A percentile compares a stretch with the other conserved stretches of the same genome.
phyloP scores from a whole-genome alignment of 2,329 filamentous ascomycete genomes.

The Penicillium sp. region DNA sequence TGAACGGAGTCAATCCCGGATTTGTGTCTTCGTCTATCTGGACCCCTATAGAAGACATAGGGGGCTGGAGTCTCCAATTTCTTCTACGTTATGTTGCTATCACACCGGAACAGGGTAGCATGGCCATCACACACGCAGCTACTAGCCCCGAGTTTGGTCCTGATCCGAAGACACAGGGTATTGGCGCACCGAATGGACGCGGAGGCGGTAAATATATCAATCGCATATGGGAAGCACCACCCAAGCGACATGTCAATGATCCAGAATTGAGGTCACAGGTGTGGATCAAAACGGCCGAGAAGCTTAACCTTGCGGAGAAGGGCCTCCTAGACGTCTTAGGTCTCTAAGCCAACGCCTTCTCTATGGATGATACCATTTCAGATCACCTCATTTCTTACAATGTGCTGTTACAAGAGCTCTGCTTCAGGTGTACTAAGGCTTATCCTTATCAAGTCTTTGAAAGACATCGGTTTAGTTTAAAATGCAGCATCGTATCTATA shows the following conservation, averaged over 20 bases:
- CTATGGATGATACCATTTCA: too few species aligned
- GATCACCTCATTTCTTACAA: too few species aligned
- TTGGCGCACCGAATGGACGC: background rate
- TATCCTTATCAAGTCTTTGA: too few species aligned
- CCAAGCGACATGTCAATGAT: slow-evolving; percentile 4
- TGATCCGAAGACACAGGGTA: slow-evolving; percentile 3
- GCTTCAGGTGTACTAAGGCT: too few species aligned
- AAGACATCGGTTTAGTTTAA: too few species aligned
- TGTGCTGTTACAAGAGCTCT: too few species aligned
- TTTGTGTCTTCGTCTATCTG: slow-evolving; percentile 5
- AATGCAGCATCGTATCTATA: too few species aligned
- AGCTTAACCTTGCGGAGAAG: background rate
- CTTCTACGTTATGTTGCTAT: background rate
- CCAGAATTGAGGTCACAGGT: background rate
- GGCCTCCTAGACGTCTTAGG: slow-evolving; percentile 1
- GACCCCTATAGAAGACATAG: background rate
- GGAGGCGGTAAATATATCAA: slow-evolving; percentile 9
- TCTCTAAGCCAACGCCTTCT: too few species aligned
- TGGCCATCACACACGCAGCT: slow-evolving; percentile 4
- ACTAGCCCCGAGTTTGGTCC: slow-evolving; percentile 9
- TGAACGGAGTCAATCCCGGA: slow-evolving; percentile 2
- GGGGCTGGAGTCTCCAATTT: background rate
- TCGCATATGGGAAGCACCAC: slow-evolving; percentile 8
- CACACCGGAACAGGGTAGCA: slow-evolving; percentile 3
- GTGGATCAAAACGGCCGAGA: slow-evolving; percentile 1